Evolutionary conservation across 306 rosid genomes (phyloP).

Genomic region (Hippophae rhamnoides): DNA sequence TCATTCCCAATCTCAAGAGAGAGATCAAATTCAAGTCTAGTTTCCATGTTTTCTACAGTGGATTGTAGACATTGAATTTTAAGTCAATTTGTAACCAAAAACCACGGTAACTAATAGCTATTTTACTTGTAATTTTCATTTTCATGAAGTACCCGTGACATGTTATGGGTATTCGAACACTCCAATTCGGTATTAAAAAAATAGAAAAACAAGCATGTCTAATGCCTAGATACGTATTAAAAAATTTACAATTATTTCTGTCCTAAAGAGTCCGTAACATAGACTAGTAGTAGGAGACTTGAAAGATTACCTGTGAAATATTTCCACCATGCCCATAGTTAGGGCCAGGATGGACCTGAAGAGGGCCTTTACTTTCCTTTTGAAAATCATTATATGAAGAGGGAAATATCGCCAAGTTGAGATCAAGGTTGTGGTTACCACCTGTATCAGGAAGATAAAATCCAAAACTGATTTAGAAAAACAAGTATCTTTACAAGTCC

Average conservation of each 20-base stretch:
- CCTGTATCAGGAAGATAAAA: conserved; percentile 31
- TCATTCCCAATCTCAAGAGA: conserved; percentile 6
- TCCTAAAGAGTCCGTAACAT: no score
- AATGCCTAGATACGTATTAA: no score
- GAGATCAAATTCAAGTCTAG: neutral
- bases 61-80: no score
- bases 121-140: no score
- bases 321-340: conserved; percentile 36
- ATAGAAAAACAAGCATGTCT: no score
- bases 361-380: conserved; percentile 42
- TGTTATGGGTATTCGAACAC: no score
- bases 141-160: no score
- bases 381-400: conserved; percentile 37
- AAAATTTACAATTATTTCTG: no score
- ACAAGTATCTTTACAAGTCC: neutral
- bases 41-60: no score
- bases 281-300: neutral
- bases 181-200: no score
- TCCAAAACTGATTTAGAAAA: conserved; percentile 9
- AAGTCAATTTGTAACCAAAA: neutral
- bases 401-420: conserved; percentile 78
- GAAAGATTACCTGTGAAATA: conserved; percentile 42
- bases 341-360: conserved; percentile 46
- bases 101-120: no score
- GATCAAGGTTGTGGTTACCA: conserved; percentile 68